Percentiles rank a stretch among this genome's conserved stretches.
Evolutionary conservation across 108 stramenopile genomes (phyloP).

Genomic region (Mayamaea pseudoterrestris): DNA sequence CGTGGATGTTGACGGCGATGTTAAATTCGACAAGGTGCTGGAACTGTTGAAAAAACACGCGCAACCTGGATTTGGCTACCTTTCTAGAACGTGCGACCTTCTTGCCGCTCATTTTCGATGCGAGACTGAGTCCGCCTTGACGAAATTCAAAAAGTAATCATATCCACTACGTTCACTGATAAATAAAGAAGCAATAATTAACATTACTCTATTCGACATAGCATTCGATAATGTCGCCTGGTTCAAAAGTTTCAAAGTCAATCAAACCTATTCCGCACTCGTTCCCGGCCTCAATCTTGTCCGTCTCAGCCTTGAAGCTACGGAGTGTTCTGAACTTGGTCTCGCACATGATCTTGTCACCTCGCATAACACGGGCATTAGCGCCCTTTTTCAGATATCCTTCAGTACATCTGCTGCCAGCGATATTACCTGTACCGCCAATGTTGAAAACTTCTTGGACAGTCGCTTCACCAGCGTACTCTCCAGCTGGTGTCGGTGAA

Average conservation of each 20-base stretch:
- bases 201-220: constrained; percentile 79
- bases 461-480: constrained; percentile 75
- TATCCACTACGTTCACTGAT: too few species aligned
- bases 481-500: constrained; percentile 89
- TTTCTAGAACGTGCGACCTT: constrained; percentile 47
- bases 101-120: constrained; percentile 4
- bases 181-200: too few species aligned
- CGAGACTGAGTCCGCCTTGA: too few species aligned
- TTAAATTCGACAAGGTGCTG: constrained; percentile 32
- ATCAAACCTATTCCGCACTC: constrained; percentile 92
- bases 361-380: constrained; percentile 88
- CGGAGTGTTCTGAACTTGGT: constrained; percentile 79
- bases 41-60: constrained; percentile 34
- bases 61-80: constrained; percentile 60
- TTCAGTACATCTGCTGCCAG: constrained; percentile 85
- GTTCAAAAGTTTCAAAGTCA: constrained; percentile 85
- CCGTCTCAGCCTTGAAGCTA: constrained; percentile 89
- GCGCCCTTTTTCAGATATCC: constrained; percentile 79
- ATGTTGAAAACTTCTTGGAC: constrained; percentile 95
- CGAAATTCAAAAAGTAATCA: too few species aligned
- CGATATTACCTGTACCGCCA: constrained; percentile 88
- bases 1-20: constrained; percentile 17
- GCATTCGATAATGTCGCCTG: constrained; percentile 92
- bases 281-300: constrained; percentile 71
- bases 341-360: constrained; percentile 83